Conservation (phyloP, 1,284 basidiomycete species). For the Farysia itapuensis region DNA sequence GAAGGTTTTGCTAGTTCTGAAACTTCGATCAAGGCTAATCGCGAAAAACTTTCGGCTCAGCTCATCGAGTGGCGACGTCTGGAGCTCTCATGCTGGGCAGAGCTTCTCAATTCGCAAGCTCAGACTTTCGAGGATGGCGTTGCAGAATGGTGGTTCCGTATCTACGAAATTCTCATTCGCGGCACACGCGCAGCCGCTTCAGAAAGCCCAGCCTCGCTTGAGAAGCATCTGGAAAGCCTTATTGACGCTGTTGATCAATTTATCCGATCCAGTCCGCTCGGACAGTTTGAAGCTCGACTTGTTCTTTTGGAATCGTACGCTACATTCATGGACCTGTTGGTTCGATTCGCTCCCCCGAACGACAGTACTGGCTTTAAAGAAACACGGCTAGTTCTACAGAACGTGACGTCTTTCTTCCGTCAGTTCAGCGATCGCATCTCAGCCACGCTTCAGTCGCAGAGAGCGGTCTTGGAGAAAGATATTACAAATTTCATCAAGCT, state of each 20-base stretch:
- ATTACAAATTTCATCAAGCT: constrained; percentile 85
- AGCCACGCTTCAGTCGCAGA: constrained; percentile 67
- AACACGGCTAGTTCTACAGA: constrained; percentile 67
- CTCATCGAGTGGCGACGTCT: constrained; percentile 89
- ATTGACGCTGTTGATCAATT: constrained; percentile 82
- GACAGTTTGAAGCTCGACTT: constrained; percentile 77
- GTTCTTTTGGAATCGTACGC: constrained; percentile 73
- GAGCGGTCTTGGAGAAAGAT: constrained; percentile 74
- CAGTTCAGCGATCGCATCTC: constrained; percentile 68
- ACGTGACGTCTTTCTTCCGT: constrained; percentile 70
- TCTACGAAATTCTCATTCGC: constrained; percentile 78
- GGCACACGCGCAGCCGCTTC: constrained; percentile 31
- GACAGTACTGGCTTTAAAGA: constrained; percentile 27
- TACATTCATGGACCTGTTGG: constrained; percentile 24
- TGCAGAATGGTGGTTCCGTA: constrained; percentile 86
- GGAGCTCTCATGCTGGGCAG: constrained; percentile 85
- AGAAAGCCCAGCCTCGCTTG: constrained; percentile 60
- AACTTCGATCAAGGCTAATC: constrained; percentile 75
- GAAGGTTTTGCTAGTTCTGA: constrained; percentile 87
- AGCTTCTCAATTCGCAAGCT: constrained; percentile 68
- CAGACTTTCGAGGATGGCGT: constrained; percentile 61
- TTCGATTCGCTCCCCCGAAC: constrained; percentile 27
- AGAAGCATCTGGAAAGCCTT: constrained; percentile 70
- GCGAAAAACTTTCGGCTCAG: constrained; percentile 70
- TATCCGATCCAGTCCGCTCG: constrained; percentile 75